Percentiles rank a stretch among this genome's conserved stretches.
These are phyloP conservation scores for Monosporascus sp. DNA, from an alignment of 2,329 filamentous ascomycete species.

Conservation along the genomic window DNA sequence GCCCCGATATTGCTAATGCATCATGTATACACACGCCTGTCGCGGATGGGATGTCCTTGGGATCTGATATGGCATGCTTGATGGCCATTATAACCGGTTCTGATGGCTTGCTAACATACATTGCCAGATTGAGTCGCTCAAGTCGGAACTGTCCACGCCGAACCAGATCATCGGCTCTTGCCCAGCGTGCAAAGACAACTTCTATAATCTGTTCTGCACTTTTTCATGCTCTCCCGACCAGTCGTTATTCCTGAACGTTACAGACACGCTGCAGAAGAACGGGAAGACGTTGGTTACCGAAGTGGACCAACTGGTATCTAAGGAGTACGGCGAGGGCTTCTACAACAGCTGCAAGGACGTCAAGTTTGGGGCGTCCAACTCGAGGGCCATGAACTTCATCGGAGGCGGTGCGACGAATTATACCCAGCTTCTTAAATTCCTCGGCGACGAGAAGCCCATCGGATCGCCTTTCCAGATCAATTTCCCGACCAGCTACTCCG, in stretches of 20 bases:
- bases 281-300: slow-evolving; percentile 67
- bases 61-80: too few relatives aligned
- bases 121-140: slow-evolving; percentile 66
- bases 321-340: slow-evolving; percentile 80
- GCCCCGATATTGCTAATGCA: background rate
- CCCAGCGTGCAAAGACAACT: slow-evolving; percentile 96
- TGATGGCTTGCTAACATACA: slow-evolving; percentile 8
- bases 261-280: slow-evolving; percentile 59
- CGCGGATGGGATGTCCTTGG: too few relatives aligned
- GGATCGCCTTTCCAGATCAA: slow-evolving; percentile 99
- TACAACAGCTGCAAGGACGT: slow-evolving; percentile 98
- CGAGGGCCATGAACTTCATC: slow-evolving; percentile 91
- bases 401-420: slow-evolving; percentile 93
- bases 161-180: slow-evolving; percentile 88
- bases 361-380: slow-evolving; percentile 92
- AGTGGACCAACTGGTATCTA: slow-evolving; percentile 81
- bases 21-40: background rate
- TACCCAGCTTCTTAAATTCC: slow-evolving; percentile 78
- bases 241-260: slow-evolving; percentile 91
- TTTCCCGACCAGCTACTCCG: slow-evolving; percentile 62
- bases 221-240: slow-evolving; percentile 98
- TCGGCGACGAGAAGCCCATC: slow-evolving; percentile 84
- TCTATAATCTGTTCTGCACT: slow-evolving; percentile 96
- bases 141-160: slow-evolving; percentile 79
- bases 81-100: background rate